Base-by-base conservation (phyloP, 306 rosid species). In the Quercus parvula region DNA sequence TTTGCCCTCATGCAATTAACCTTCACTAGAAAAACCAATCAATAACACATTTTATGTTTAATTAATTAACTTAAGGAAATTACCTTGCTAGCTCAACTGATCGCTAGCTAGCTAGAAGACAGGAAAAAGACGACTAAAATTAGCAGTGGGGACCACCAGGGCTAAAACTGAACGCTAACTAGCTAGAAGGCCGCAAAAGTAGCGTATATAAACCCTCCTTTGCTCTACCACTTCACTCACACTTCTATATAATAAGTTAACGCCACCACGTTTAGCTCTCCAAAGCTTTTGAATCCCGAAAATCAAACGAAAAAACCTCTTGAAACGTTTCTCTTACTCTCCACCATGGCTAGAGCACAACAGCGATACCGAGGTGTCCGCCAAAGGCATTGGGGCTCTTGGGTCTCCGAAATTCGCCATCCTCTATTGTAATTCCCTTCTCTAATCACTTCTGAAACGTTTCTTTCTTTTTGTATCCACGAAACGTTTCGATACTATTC, bases 351-450 rank as follows among this genome's bases (percentile, higher is more conserved):
- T 2, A 88, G 94, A 80, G 88, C 92, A 33, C 97, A 90, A 69
- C 90, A 89, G 66, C 89, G 94, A 14, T 92, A 87, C 76, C 81
- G 97, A 22, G 97, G 97, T 19, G 97, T 92, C 0, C 87, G 97
- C 13, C 94, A 90, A 57, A 83, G 97, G 81, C 94, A 92, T 11
- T 92, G 97, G 97, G 97, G 97, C 61, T 92, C 97, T 28, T 92
- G 97, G 97, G 97, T 92, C 84, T 92, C 97, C 27, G 94, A 92
- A 81, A 92, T 92, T 82, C 97, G 97, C 57, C 85, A 86, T 84
- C 83, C 87, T 57, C 35, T 74, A 5, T 27, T 85, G 85, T 85
- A 85, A 81, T 67, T 11, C 70, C 61, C 56, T 41, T 66, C 20
- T 9, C 70, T 27, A n/a, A 9, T 22, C 24, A 15, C 15, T 24